Evolutionary conservation across 148 eudicot species (phyloP).

Genomic region (Rhododendron vialii): DNA sequence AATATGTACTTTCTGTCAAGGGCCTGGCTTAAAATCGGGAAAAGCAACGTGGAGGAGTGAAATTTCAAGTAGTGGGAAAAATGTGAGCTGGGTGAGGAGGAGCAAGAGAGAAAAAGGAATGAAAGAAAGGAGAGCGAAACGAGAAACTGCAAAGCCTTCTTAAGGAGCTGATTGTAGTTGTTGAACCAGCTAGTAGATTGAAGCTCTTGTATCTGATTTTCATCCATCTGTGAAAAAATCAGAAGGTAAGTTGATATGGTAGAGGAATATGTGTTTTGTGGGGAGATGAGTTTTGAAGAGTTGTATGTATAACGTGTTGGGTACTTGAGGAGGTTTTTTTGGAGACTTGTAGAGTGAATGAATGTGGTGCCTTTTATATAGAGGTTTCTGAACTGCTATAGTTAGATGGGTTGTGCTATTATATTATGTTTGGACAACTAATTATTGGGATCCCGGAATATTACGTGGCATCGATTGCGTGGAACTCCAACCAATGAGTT

Average conservation of each 20-base stretch:
- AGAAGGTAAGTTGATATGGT: not conserved
- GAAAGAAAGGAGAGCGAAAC: conserved; percentile 24
- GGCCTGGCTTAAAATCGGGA: conserved; percentile 14
- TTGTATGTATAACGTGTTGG: not conserved
- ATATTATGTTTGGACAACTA: not conserved
- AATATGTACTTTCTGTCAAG: conserved; percentile 35
- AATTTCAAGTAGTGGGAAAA: conserved; percentile 14
- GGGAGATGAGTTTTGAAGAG: not conserved
- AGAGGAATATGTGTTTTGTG: not conserved
- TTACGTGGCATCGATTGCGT: not conserved
- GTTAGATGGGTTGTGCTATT: not conserved
- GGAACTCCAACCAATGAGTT: not conserved
- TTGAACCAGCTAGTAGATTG: not conserved
- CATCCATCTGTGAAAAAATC: not conserved
- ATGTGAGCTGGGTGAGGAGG: conserved; percentile 7
- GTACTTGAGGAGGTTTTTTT: not conserved
- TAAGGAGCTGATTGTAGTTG: not conserved
- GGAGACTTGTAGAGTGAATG: not conserved
- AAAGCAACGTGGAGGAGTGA: conserved; percentile 13
- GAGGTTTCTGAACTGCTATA: not conserved
- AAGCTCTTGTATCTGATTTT: not conserved
- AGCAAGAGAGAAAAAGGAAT: conserved; percentile 15
- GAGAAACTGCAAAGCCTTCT: conserved; percentile 19
- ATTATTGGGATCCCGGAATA: not conserved
- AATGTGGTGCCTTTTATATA: not conserved